Conservation (phyloP, 495 filamentous ascomycete species). For the Immersiella caudata region DNA sequence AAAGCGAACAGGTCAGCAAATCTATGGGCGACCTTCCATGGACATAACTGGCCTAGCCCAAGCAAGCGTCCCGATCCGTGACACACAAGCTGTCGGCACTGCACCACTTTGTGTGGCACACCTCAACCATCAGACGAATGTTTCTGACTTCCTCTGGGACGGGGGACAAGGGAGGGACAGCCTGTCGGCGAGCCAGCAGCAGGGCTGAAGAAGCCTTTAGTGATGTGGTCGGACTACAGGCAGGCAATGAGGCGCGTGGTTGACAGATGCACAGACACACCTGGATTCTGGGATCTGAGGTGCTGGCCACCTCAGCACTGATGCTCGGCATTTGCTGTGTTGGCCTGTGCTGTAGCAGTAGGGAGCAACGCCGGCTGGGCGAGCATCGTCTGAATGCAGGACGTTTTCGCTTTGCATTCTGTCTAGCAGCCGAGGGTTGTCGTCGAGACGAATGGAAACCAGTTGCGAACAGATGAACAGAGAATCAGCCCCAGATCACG, state of each 20-base stretch:
- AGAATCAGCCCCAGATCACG: background rate
- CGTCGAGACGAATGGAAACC: background rate
- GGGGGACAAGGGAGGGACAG: background rate
- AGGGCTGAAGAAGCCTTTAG: constrained; percentile 12
- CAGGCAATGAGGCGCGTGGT: background rate
- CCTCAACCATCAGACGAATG: background rate
- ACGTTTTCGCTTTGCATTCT: too few species aligned
- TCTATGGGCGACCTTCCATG: background rate
- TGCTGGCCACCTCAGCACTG: background rate
- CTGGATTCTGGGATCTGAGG: background rate
- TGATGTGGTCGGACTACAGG: background rate
- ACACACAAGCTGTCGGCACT: constrained; percentile 7
- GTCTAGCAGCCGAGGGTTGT: too few species aligned
- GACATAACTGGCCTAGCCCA: background rate
- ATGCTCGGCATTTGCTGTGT: background rate
- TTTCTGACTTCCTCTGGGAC: background rate
- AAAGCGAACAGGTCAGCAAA: constrained; percentile 11
- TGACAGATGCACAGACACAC: constrained; percentile 1
- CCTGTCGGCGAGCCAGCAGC: background rate
- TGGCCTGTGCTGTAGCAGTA: background rate
- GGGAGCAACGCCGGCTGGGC: background rate
- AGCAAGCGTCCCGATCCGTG: background rate
- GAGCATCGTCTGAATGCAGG: too few species aligned
- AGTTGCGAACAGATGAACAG: background rate
- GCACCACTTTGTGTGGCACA: background rate